A percentile compares a stretch with the other conserved stretches of the same genome.
phyloP scores from a whole-genome alignment of 306 rosid genomes.

The Ammopiptanthus mongolicus region DNA sequence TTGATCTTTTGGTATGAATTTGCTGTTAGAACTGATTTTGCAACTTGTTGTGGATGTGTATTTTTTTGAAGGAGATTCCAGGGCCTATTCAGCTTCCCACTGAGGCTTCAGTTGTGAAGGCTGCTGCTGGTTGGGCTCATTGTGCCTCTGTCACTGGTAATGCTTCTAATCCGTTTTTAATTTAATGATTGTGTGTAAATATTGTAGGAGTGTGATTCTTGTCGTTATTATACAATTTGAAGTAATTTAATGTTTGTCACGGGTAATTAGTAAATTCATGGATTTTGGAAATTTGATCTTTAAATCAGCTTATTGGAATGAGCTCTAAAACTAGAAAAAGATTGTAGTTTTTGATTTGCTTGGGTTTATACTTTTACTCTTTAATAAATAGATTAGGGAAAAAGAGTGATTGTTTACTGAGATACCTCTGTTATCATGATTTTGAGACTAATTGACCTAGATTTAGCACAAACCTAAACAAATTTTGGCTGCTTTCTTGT shows the following conservation, averaged over 20 bases:
- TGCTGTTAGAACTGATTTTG: conserved; percentile 43
- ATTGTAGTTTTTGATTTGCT: neutral
- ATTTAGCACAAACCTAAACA: neutral
- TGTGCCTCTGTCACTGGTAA: conserved; percentile 71
- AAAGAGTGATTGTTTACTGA: neutral
- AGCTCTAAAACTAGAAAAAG: neutral
- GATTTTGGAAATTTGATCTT: neutral
- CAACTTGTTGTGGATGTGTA: conserved; percentile 30
- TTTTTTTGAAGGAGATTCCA: conserved; percentile 71
- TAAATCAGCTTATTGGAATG: neutral
- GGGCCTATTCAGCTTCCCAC: conserved; percentile 64
- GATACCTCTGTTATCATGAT: neutral
- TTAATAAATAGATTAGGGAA: neutral
- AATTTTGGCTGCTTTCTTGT: neutral
- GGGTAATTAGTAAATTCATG: neutral
- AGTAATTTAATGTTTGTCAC: neutral
- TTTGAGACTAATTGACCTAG: neutral
- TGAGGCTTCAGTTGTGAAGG: conserved; percentile 58
- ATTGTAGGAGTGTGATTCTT: neutral
- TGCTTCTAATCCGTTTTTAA: neutral
- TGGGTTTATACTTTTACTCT: neutral
- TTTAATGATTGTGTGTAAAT: neutral
- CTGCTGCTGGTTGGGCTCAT: conserved; percentile 95
- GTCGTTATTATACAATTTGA: neutral
- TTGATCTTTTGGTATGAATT: conserved; percentile 18